Evolutionary conservation across 1,284 basidiomycete species (phyloP).

Genomic region (Trichosporon sp.): DNA sequence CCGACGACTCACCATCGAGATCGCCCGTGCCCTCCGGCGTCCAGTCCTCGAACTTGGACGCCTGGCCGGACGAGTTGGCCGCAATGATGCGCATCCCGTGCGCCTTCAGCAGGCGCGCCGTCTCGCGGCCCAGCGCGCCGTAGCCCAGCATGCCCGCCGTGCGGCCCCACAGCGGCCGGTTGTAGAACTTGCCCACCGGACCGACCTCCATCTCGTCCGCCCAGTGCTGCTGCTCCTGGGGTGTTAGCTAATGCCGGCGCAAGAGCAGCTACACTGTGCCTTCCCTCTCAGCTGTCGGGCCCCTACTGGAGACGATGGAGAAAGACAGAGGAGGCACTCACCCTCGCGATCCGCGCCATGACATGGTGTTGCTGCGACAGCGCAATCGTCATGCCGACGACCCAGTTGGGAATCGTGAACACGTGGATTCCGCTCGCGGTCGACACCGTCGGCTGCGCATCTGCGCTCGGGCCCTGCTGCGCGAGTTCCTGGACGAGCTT

Average conservation of each 20-base stretch:
- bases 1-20: slow-evolving; percentile 31
- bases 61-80: slow-evolving; percentile 44
- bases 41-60: slow-evolving; percentile 10
- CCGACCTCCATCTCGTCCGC: slow-evolving; percentile 29
- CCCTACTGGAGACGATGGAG: too few relatives aligned
- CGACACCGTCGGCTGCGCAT: slow-evolving; percentile 25
- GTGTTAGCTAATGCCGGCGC: background rate
- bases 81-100: slow-evolving; percentile 43
- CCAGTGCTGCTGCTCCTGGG: slow-evolving; percentile 32
- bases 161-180: slow-evolving; percentile 31
- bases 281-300: too few relatives aligned
- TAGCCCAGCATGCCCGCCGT: slow-evolving; percentile 45
- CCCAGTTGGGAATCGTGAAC: slow-evolving; percentile 42
- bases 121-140: slow-evolving; percentile 40
- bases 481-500: slow-evolving; percentile 19
- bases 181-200: slow-evolving; percentile 27
- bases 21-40: slow-evolving; percentile 37
- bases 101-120: slow-evolving; percentile 40
- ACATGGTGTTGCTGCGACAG: slow-evolving; percentile 38
- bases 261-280: too few relatives aligned
- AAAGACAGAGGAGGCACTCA: slow-evolving; percentile 16
- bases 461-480: background rate
- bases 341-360: slow-evolving; percentile 32
- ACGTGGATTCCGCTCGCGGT: slow-evolving; percentile 45
- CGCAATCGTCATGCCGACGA: slow-evolving; percentile 33